Percentiles rank a stretch among this genome's conserved stretches.
phyloP scores from a whole-genome alignment of 2,329 filamentous ascomycete genomes.

The Leptoxyphium fumago region DNA sequence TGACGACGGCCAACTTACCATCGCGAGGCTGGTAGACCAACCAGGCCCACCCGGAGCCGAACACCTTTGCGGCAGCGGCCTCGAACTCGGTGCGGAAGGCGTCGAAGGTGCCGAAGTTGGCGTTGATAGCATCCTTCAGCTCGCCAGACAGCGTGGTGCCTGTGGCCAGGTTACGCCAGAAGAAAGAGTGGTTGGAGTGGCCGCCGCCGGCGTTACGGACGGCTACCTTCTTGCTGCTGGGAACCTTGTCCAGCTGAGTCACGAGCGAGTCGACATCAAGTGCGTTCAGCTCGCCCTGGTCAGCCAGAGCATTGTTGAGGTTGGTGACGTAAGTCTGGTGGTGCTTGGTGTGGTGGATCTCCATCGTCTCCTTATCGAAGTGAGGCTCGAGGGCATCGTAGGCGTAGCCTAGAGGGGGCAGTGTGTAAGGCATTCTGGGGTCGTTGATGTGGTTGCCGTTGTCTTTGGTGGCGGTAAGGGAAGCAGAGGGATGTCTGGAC shows the following conservation, averaged over 20 bases:
- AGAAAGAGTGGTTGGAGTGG: constrained; percentile 84
- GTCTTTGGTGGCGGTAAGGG: neutral
- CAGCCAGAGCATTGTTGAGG: constrained; percentile 51
- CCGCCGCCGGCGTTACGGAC: constrained; percentile 85
- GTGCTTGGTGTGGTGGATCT: constrained; percentile 65
- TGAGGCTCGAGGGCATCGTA: constrained; percentile 53
- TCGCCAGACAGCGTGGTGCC: constrained; percentile 43
- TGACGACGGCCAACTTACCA: constrained; percentile 51
- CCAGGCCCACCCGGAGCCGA: constrained; percentile 82
- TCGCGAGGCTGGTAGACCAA: constrained; percentile 47
- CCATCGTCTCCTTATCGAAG: constrained; percentile 68
- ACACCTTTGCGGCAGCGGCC: constrained; percentile 51
- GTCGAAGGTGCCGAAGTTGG: constrained; percentile 54
- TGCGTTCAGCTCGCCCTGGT: constrained; percentile 39
- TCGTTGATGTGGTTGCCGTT: constrained; percentile 3
- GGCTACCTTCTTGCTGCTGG: constrained; percentile 52
- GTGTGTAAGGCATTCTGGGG: constrained; percentile 13
- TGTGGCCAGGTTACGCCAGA: constrained; percentile 62
- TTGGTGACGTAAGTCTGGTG: constrained; percentile 67
- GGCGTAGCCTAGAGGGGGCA: constrained; percentile 15
- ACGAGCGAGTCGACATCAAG: constrained; percentile 41
- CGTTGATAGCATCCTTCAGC: constrained; percentile 45
- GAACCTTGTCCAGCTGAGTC: constrained; percentile 27
- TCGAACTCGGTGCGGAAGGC: constrained; percentile 54
- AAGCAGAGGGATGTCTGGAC: neutral